These are phyloP conservation scores for Venustampulla echinocandica DNA, from an alignment of 495 filamentous ascomycete genomes.

Conservation along the genomic window DNA sequence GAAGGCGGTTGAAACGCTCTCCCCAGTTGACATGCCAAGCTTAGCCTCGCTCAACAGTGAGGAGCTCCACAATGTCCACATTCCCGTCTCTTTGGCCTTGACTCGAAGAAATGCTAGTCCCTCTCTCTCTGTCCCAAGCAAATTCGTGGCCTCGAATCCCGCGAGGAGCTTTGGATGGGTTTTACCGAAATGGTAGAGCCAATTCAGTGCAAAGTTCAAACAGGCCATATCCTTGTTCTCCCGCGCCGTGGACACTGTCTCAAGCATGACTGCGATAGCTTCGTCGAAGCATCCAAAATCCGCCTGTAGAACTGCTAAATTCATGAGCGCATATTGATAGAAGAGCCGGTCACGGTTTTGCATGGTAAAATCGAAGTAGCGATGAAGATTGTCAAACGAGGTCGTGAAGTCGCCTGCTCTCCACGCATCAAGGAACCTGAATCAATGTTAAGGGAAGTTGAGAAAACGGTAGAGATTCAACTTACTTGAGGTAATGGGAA, in stretches of 20 bases:
- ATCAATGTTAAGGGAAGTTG: slow-evolving; percentile 49
- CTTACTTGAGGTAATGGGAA: slow-evolving; percentile 67
- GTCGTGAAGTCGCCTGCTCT: slow-evolving; percentile 80
- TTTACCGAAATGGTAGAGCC: slow-evolving; percentile 92
- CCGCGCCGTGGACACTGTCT: slow-evolving; percentile 81
- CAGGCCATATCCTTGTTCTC: slow-evolving; percentile 90
- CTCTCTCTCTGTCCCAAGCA: slow-evolving; percentile 73
- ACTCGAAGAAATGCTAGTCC: slow-evolving; percentile 74
- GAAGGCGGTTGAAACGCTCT: slow-evolving; percentile 65
- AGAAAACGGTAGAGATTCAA: background rate
- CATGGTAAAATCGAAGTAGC: slow-evolving; percentile 97
- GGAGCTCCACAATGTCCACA: slow-evolving; percentile 81
- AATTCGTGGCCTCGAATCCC: slow-evolving; percentile 58
- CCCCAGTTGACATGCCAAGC: slow-evolving; percentile 63
- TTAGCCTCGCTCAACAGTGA: slow-evolving; percentile 83
- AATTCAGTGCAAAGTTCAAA: slow-evolving; percentile 90
- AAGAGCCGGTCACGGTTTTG: slow-evolving; percentile 72
- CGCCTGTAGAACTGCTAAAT: slow-evolving; percentile 84
- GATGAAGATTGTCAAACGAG: slow-evolving; percentile 84
- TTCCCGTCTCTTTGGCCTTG: slow-evolving; percentile 80
- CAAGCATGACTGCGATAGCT: slow-evolving; percentile 86
- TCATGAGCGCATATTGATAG: slow-evolving; percentile 95
- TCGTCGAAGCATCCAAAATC: slow-evolving; percentile 91
- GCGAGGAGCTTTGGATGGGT: slow-evolving; percentile 70
- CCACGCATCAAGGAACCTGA: slow-evolving; percentile 92